Evolutionary conservation across 176 grass and related monocot species (phyloP), one percentile per base, ranked within the genome.

Genomic region (Eleusine coracana): DNA sequence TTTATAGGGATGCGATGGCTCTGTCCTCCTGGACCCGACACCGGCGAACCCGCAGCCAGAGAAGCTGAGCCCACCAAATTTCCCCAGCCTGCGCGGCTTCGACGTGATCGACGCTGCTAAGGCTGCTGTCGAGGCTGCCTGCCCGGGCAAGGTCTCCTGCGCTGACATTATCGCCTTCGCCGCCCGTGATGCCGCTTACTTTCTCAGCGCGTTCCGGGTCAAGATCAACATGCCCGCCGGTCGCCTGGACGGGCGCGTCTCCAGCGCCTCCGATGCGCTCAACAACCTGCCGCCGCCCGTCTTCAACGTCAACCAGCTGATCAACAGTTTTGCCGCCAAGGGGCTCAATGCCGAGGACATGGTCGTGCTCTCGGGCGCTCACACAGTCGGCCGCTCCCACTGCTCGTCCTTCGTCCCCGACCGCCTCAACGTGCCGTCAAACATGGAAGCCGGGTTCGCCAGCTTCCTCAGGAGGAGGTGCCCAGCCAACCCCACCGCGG

Each of bases 101-200:
- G 65, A 94, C 14, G 83, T 86, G 1, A 94, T 91, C 60, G 75
- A 94, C 45, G 66, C 40, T 0, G 86, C 83, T 23, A 94, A 94
- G 82, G 37, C 15, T 1, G 60, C 54, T 8, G 68, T 91, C 13
- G 89, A 91, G 73, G 18, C 5, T 1, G 81, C 23, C 27, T 89
- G 87, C 87, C 87, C 87, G 2, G 82, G 82, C 4, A 8, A 16
- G 13, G 87, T 89, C 75, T 89, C 86, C 1, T 87, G 86, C 74
- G 86, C 86, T 1, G 86, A 87, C 86, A 87, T 87, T 25, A 23
- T 87, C 55, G 81, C 87, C 37, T 89, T 89, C 64, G 81, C 87
- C 1, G 81, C 75, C 9, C 86, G 86, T 18, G 86, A 86, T 69
- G 72, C 83, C 31, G 51, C 82, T 52, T 80, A 83, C 74, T 72